phyloP scores from a whole-genome alignment of 2,329 filamentous ascomycete species.

The Curvularia sp. region DNA sequence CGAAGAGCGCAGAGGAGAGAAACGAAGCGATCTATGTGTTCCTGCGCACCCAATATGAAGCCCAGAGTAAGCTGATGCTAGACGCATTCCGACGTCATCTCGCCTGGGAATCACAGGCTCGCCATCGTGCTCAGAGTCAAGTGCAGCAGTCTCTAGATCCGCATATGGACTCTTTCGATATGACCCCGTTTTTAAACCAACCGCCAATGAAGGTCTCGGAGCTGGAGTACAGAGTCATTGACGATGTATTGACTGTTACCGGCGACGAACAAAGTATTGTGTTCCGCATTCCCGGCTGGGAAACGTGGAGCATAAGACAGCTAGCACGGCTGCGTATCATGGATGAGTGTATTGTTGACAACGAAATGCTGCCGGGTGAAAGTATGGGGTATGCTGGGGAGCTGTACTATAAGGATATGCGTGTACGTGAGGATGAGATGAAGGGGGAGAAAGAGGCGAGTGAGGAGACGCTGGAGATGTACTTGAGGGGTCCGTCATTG shows the following conservation, averaged over 20 bases:
- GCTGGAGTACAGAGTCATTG: not conserved
- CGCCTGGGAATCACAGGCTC: not conserved
- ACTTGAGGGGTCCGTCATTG: not conserved
- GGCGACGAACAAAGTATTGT: not conserved
- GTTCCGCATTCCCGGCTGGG: not conserved
- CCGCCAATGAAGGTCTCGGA: not conserved
- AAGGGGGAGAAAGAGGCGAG: not conserved
- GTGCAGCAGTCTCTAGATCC: not conserved
- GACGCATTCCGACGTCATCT: not conserved
- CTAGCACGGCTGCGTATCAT: not conserved
- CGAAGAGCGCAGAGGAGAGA: not conserved
- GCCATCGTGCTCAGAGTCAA: not conserved
- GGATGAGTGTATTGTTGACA: not conserved
- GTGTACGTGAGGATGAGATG: not conserved
- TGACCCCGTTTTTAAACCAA: not conserved
- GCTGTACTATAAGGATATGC: not conserved
- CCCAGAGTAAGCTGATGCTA: constrained; percentile 2
- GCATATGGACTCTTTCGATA: not conserved
- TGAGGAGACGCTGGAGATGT: not conserved
- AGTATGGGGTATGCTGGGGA: not conserved
- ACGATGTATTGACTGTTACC: not conserved
- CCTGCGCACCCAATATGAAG: not conserved
- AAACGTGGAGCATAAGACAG: not conserved
- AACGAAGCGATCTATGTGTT: not conserved
- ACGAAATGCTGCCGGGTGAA: no score